phyloP scores from a whole-genome alignment of 148 eudicot genomes.

The Nepenthes gracilis region DNA sequence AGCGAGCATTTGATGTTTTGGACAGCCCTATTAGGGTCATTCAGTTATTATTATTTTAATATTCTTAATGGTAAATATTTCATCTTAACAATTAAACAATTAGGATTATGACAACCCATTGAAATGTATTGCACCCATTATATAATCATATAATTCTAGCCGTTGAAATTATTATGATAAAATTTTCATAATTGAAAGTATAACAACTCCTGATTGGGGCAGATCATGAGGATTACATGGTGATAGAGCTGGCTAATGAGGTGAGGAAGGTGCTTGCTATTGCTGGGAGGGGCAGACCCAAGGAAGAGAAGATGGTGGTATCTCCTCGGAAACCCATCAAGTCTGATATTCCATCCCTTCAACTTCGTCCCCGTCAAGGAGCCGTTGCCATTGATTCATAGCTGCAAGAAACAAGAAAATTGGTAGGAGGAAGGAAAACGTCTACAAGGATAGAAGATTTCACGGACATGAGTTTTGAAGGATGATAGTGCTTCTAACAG shows the following conservation, averaged over 20 bases:
- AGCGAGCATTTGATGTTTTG: too few relatives aligned
- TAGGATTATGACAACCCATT: too few relatives aligned
- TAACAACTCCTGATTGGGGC: constrained; percentile 3
- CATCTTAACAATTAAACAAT: too few relatives aligned
- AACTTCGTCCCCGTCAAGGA: constrained; percentile 38
- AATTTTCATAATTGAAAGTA: too few relatives aligned
- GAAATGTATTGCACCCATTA: too few relatives aligned
- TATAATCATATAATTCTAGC: background rate
- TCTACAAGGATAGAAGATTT: too few relatives aligned
- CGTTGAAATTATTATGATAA: background rate
- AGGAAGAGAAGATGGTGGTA: constrained; percentile 26
- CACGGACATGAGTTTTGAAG: too few relatives aligned
- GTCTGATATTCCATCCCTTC: constrained; percentile 41
- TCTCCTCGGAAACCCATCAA: constrained; percentile 26
- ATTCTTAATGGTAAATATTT: too few relatives aligned
- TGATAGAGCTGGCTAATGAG: constrained; percentile 80
- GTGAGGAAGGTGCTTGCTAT: constrained; percentile 69
- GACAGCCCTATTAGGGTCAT: too few relatives aligned
- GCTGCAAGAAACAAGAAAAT: background rate
- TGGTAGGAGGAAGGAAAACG: background rate
- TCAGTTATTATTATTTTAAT: too few relatives aligned
- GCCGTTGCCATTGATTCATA: constrained; percentile 61
- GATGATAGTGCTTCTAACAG: too few relatives aligned
- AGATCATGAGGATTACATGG: constrained; percentile 85
- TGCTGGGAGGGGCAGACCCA: constrained; percentile 9